A percentile compares a stretch with the other conserved stretches of the same genome.
Conservation (phyloP, 1,139 yeast species). For the Taphrina communis region DNA sequence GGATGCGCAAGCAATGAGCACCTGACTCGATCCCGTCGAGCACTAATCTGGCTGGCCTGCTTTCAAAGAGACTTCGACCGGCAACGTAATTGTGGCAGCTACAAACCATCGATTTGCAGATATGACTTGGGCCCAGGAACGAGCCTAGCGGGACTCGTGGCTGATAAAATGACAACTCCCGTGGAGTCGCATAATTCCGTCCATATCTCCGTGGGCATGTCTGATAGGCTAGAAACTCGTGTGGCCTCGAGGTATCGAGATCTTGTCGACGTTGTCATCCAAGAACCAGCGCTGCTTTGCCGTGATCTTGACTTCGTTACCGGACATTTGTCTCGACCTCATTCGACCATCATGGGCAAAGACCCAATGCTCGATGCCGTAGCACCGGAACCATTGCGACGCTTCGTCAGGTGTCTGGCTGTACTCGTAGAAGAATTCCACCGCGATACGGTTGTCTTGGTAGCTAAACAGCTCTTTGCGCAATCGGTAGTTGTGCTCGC, state of each 20-base stretch:
- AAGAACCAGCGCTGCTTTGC: constrained; percentile 44
- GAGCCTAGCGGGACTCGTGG: no score
- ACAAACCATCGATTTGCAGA: no score
- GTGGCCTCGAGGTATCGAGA: constrained; percentile 36
- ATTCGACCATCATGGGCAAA: constrained; percentile 45
- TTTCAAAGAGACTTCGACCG: no score
- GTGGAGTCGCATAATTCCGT: neutral
- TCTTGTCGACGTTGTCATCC: constrained; percentile 41
- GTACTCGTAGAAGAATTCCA: constrained; percentile 46
- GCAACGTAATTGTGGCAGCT: no score
- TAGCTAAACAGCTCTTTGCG: constrained; percentile 46
- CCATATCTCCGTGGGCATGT: constrained; percentile 1
- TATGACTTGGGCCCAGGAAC: no score
- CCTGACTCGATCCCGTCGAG: no score
- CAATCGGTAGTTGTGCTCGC: constrained; percentile 43
- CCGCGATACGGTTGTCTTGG: constrained; percentile 45
- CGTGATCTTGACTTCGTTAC: constrained; percentile 44
- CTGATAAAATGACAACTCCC: no score
- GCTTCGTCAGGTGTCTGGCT: constrained; percentile 5
- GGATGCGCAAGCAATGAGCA: no score
- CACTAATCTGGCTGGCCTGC: no score
- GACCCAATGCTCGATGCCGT: constrained; percentile 46
- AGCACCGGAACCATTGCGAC: constrained; percentile 45
- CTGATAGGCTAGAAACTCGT: neutral
- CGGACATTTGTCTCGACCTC: constrained; percentile 46